Evolutionary conservation across 2,329 filamentous ascomycete species (phyloP), one percentile per base, ranked within the genome.

Genomic region (Verticillium alfalfae): DNA sequence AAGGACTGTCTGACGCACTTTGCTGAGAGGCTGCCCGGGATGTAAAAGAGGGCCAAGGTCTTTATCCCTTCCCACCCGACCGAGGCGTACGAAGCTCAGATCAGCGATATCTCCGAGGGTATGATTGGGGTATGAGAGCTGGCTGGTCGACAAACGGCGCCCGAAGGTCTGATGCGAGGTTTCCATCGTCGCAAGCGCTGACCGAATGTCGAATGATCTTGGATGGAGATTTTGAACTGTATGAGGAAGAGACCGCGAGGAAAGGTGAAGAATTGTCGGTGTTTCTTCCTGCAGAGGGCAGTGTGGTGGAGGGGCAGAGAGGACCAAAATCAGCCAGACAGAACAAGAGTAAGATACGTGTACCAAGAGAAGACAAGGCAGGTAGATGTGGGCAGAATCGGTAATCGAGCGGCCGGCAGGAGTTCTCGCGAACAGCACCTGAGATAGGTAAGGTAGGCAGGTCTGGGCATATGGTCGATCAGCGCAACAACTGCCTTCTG

Each of bases 1-100:
- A 22, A 80, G 70, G 10, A 69, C 65, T 15, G 65, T 59, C 61
- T 73, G 73, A 9, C 71, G 70, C 65, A 67, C 62, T 5, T 68
- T 22, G 34, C 57, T 31, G 3, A 58, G 18, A 58, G 45, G 45
- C 18, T 12, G 45, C 8, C 18, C 18, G 10, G n/a, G 45, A 3
- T 52, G 6, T 8, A 18, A 18, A 10, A 26, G 8, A 52, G 45
- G 8, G 9, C 9, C 13, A n/a, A 6, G 8, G 18, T n/a, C 39
- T 12, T 58, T 34, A 26, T 15, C 8, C 38, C 38, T 5, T 18
- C 34, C 8, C 1, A n/a, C 31, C 12, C 36, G 38, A 12, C 18
- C n/a, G 38, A 58, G 26, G 5, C 18, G 22, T 22, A 58, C 39
- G 39, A 31, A 49, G 37, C 57, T 60, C 10, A 63, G 64, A n/a